Evolutionary conservation across 495 filamentous ascomycete species (phyloP), one percentile per base, ranked within the genome.

Genomic region (Xylona heveae): DNA sequence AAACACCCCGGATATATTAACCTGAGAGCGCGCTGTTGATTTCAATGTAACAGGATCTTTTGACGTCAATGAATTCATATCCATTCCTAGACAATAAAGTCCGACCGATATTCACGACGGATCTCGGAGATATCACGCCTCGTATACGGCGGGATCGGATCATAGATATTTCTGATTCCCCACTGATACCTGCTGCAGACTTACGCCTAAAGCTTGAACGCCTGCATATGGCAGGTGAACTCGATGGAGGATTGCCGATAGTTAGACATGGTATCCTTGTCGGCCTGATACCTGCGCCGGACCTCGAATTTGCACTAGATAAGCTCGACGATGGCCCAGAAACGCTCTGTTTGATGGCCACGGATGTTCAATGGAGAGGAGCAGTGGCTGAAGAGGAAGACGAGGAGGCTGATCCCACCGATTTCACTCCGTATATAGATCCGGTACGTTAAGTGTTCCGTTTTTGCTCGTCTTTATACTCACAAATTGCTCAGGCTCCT

Each of bases 11-110:
- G 2, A 22, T n/a, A 27, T 12, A 14, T 18, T 24, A n/a, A n/a
- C n/a, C n/a, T n/a, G n/a, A n/a, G n/a, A n/a, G n/a, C n/a, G n/a
- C n/a, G n/a, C n/a, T n/a, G n/a, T n/a, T n/a, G n/a, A n/a, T n/a
- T n/a, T n/a, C n/a, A n/a, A 16, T 24, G 2, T 21, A 6, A 16
- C 35, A 78, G 71, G 84, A 95, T 48, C 62, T 97, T 10, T 61
- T 97, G 18, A 94, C 84, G 0, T 81, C 91, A 41, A 81, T 97
- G 73, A 95, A 97, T 50, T 77, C 81, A 6, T 97, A 95, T 41
- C 88, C 88, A 1, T 90, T 83, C 54, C 66, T 97, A 18, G 81
- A 91, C 54, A 91, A 82, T 54, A 97, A 95, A 45, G 65, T 81
- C 31, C 81, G 85, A 30, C 79, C 83, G 3, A 57, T 85, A 17